These are phyloP conservation scores for Clonostachys sp. DNA, from an alignment of 2,329 filamentous ascomycete genomes.

Conservation along the genomic window DNA sequence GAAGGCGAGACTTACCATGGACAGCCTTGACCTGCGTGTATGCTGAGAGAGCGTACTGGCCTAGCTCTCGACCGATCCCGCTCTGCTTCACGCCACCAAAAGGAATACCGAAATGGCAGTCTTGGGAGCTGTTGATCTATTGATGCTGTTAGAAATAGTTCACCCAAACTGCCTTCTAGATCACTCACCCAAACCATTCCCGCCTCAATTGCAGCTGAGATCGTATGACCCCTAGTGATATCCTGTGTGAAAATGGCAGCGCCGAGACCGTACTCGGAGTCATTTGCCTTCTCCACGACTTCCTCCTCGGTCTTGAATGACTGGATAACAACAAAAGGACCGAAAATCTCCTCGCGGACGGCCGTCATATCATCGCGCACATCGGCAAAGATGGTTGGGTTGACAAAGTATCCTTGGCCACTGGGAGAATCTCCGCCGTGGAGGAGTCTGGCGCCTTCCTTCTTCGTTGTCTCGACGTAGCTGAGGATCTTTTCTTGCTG, in stretches of 20 bases:
- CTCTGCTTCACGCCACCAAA: conserved; percentile 50
- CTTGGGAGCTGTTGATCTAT: neutral
- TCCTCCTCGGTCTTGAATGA: conserved; percentile 52
- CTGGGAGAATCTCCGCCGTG: conserved; percentile 56
- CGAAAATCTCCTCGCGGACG: neutral
- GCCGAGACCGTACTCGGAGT: conserved; percentile 24
- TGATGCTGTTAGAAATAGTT: neutral
- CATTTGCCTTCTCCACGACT: conserved; percentile 18
- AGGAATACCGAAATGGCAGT: conserved; percentile 7
- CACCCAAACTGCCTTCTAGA: neutral
- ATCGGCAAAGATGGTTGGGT: neutral
- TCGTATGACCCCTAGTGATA: conserved; percentile 46
- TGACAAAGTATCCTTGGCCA: conserved; percentile 3
- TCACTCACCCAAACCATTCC: conserved; percentile 28
- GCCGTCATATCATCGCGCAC: neutral
- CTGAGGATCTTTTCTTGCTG: conserved; percentile 60
- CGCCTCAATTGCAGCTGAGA: conserved; percentile 43
- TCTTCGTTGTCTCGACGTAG: conserved; percentile 45
- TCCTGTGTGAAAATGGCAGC: conserved; percentile 25
- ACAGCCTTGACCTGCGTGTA: too few relatives aligned
- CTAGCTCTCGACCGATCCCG: conserved; percentile 48
- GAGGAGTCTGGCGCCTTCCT: conserved; percentile 56
- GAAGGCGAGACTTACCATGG: too few relatives aligned
- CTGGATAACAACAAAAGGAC: conserved; percentile 40
- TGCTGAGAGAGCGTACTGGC: conserved; percentile 16